A percentile compares a stretch with the other conserved stretches of the same genome.
These are phyloP conservation scores for Xerophyta viscosa DNA, from an alignment of 106 monocot species.

Conservation along the genomic window DNA sequence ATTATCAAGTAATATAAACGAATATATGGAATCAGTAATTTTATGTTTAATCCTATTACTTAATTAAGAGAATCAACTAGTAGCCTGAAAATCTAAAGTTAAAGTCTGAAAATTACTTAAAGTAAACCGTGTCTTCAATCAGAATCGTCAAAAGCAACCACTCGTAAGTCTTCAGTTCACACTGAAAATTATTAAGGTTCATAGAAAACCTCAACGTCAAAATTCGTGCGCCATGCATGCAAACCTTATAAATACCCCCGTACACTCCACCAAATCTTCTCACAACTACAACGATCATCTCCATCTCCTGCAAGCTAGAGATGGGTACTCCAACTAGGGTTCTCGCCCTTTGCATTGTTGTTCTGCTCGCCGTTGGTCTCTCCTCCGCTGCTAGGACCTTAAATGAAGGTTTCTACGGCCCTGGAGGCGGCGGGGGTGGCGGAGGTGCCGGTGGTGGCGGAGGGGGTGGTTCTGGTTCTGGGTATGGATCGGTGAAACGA, in stretches of 20 bases:
- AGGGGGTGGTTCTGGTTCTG: too few relatives aligned
- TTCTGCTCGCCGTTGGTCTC: not conserved
- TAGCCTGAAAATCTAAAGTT: too few relatives aligned
- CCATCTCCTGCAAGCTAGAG: too few relatives aligned
- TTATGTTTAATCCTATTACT: too few relatives aligned
- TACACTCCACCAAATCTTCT: too few relatives aligned
- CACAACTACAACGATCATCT: not conserved
- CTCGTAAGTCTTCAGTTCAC: conserved; percentile 1
- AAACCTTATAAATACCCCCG: conserved; percentile 4
- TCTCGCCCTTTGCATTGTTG: not conserved
- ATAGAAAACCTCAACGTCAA: too few relatives aligned
- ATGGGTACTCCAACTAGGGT: not conserved
- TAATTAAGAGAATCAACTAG: too few relatives aligned
- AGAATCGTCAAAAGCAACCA: conserved; percentile 1
- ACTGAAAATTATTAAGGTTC: not conserved
- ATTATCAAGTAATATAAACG: too few relatives aligned
- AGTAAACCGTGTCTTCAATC: too few relatives aligned
- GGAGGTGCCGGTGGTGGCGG: not conserved
- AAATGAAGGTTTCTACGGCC: not conserved
- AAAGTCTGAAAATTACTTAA: too few relatives aligned
- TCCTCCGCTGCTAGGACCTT: conserved; percentile 2
- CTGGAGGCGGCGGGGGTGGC: not conserved
- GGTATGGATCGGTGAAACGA: conserved; percentile 9
- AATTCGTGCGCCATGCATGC: not conserved
- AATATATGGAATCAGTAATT: too few relatives aligned